Percentiles rank a stretch among this genome's conserved stretches.
phyloP scores from a whole-genome alignment of 2,329 filamentous ascomycete species.

The Pseudogymnoascus sp. region DNA sequence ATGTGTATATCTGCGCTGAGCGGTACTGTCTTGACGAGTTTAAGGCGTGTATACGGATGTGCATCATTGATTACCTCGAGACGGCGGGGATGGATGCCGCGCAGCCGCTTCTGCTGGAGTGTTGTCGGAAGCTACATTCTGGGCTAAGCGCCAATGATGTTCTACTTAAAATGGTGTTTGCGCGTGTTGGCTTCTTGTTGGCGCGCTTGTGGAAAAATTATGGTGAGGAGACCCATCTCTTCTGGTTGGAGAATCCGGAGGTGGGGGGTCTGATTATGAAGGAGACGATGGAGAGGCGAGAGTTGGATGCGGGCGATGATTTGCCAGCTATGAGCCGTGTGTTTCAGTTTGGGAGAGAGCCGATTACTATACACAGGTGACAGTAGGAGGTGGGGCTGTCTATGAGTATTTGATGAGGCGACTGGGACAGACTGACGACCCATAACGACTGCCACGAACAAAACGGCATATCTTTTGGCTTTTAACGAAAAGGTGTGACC shows the following conservation, averaged over 20 bases:
- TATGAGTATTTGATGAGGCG: background rate
- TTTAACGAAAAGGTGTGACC: background rate
- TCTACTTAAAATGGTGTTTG: constrained; percentile 41
- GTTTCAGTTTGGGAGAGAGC: background rate
- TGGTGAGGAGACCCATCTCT: constrained; percentile 35
- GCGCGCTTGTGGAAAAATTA: constrained; percentile 35
- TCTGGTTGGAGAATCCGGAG: constrained; percentile 38
- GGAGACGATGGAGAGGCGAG: constrained; percentile 38
- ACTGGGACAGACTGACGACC: background rate
- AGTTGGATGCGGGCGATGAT: constrained; percentile 31
- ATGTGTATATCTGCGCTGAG: constrained; percentile 42
- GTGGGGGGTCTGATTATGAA: constrained; percentile 38
- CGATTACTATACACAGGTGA: background rate
- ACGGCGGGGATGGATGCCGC: constrained; percentile 24
- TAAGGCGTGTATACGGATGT: constrained; percentile 34
- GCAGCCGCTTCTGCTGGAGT: constrained; percentile 31
- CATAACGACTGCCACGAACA: background rate
- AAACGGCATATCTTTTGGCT: background rate
- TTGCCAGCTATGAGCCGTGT: constrained; percentile 38
- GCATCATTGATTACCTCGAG: constrained; percentile 36
- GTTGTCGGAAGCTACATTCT: constrained; percentile 36
- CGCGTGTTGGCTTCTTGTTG: constrained; percentile 41
- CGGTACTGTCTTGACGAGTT: constrained; percentile 40
- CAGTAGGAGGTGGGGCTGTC: background rate
- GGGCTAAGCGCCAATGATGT: constrained; percentile 37